These are phyloP conservation scores for Scutellaria barbata DNA, from an alignment of 257 asterid genomes.

Conservation along the genomic window DNA sequence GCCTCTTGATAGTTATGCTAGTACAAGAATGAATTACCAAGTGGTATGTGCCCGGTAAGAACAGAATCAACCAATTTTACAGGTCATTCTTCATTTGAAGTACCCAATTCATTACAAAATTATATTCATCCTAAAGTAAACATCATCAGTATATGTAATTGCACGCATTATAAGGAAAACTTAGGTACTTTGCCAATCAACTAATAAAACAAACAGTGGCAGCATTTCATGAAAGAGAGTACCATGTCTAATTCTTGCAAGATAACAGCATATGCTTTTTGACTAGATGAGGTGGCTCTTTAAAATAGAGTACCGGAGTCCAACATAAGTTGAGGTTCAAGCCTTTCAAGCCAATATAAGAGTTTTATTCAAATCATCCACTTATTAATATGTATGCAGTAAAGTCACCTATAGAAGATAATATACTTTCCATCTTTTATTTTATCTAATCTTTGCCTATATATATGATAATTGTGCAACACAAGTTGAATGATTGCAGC, in stretches of 20 bases:
- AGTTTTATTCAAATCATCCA: too few species aligned
- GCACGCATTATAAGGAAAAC: constrained; percentile 14
- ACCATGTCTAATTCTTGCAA: background rate
- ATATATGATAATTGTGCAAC: background rate
- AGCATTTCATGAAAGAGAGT: background rate
- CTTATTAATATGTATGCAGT: too few species aligned
- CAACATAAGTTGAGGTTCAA: background rate
- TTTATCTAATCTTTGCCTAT: too few species aligned
- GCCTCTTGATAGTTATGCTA: constrained; percentile 2
- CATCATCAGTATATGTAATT: constrained; percentile 2
- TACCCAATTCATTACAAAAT: constrained; percentile 17
- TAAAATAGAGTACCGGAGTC: background rate
- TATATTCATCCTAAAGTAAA: constrained; percentile 11
- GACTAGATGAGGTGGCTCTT: background rate
- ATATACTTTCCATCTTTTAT: too few species aligned
- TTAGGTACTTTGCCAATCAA: background rate
- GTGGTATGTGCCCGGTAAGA: background rate
- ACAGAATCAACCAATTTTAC: background rate
- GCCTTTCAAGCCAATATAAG: too few species aligned
- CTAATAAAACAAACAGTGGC: background rate
- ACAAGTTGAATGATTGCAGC: background rate
- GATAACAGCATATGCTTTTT: background rate
- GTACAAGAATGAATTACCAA: background rate
- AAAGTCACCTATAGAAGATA: too few species aligned
- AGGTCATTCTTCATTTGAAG: constrained; percentile 19